phyloP scores from a whole-genome alignment of 169 alveolate species.

The Plasmodium billcollinsi region DNA sequence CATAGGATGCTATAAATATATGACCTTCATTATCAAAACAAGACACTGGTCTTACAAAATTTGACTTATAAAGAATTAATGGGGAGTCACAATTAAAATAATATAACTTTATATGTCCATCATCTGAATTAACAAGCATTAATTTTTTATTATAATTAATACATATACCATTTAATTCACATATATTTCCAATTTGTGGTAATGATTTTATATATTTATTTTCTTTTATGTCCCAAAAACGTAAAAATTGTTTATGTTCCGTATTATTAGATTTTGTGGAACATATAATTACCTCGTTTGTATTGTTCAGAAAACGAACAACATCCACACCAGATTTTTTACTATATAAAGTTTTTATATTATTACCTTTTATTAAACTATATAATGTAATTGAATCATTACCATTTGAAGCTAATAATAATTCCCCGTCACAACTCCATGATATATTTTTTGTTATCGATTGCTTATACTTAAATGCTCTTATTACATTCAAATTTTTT shows the following conservation, averaged over 20 bases:
- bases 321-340: constrained; percentile 73
- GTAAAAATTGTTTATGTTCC: constrained; percentile 63
- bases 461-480: constrained; percentile 64
- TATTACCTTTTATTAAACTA: constrained; percentile 42
- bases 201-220: constrained; percentile 61
- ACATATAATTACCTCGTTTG: constrained; percentile 57
- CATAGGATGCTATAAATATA: constrained; percentile 59
- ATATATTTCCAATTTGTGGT: constrained; percentile 68
- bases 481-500: constrained; percentile 33
- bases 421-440: constrained; percentile 60
- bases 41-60: constrained; percentile 60
- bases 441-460: constrained; percentile 42
- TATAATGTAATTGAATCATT: constrained; percentile 60
- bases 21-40: constrained; percentile 69
- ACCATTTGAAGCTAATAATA: constrained; percentile 49
- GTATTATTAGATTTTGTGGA: constrained; percentile 57
- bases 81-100: constrained; percentile 70
- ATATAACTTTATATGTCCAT: constrained; percentile 64
- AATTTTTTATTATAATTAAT: constrained; percentile 42
- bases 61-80: constrained; percentile 47
- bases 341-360: constrained; percentile 45
- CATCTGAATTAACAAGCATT: constrained; percentile 71
- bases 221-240: constrained; percentile 70
- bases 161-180: constrained; percentile 58
- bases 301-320: constrained; percentile 34